Base-by-base conservation (phyloP, 2,329 filamentous ascomycete species). In the Meredithiella fracta region DNA sequence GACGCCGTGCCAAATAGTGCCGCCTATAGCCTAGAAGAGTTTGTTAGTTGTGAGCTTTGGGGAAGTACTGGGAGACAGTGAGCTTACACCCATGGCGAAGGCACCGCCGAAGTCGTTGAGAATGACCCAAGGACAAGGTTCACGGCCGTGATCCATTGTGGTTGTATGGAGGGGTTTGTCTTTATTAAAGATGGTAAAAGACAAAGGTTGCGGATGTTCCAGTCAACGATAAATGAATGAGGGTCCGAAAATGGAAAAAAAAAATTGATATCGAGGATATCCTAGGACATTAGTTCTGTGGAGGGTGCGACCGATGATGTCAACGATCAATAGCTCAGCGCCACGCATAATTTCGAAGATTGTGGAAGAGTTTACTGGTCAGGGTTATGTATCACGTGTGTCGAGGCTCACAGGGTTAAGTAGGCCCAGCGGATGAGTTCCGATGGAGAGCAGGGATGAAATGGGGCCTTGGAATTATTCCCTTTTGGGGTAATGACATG, bases 21-120 rank as follows among this genome's bases (percentile, higher is more conserved):
- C 84, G 65, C 83, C 82, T 62, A 87, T 83, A 60, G 81, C 82
- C 82, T 86, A 17, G 63, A 42, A 58, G 38, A n/a, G n/a, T n/a
- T n/a, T 65, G 58, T 65, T 58, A 51, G 37, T 47, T 5, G 25
- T 9, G 22, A n/a, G n/a, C n/a, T n/a, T n/a, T n/a, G 44, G 23
- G 25, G 15, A 29, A 47, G 8, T 17, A 40, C 9, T 51, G 15
- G 20, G 34, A 9, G 26, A 15, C 31, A 20, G 3, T 34, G 5
- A 53, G 64, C 86, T 62, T 85, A 92, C 88, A 64, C 91, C 91
- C 91, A 96, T 97, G 67, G 80, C 83, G 66, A 97, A 96, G 58
- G 91, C 92, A 72, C 92, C 92, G 61, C 92, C 92, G 68, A 97
- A 97, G 73, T 98, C 92, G 72, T 90, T 95, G 63, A 97, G 78